Evolutionary conservation across 805 yeast species (phyloP), one percentile per base, ranked within the genome.

Genomic region (Spathaspora sp.): DNA sequence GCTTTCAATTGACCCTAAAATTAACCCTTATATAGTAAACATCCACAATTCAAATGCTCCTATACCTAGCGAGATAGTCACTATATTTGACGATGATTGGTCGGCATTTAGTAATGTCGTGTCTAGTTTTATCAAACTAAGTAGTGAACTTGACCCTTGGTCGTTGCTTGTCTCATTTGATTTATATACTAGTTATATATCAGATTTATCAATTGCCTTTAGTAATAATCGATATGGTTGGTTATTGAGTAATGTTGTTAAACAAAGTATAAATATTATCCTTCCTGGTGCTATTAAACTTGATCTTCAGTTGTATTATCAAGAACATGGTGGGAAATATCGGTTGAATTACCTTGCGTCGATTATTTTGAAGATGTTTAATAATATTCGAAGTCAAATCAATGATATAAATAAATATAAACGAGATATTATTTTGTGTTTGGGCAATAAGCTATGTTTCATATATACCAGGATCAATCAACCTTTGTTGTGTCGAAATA

Each of bases 401-500:
- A 63, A 64, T 46, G 76, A 72, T 48, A 63, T 65, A 2, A 65
- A 62, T 60, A 66, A 74, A 52, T 68, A 72, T 50, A 81, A 82
- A 57, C 81, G 78, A 54, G 62, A 71, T 20, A 76, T 83, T 29
- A 68, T 85, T 44, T 60, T 85, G 20, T 80, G 72, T 56, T 67
- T 83, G 12, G 85, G 87, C 1, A 74, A 73, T 35, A 70, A 71
- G 51, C 67, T 85, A 47, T 84, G 87, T 60, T 73, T 78, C 51
- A 66, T 81, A 5, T 86, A 85, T 62, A 83, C 80, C 60, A 67
- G 64, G 40, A 75, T 83, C 19, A 77, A 73, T 29, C 80, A 78
- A 29, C 86, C 87, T 5, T 69, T 82, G 56, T 65, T 82, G 16
- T 83, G 88, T 64, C 75, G 82, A 35, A 82, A 83, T 57, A 81